Conservation (phyloP, 202 grass and related monocot species). For the Alloteropsis angusta region DNA sequence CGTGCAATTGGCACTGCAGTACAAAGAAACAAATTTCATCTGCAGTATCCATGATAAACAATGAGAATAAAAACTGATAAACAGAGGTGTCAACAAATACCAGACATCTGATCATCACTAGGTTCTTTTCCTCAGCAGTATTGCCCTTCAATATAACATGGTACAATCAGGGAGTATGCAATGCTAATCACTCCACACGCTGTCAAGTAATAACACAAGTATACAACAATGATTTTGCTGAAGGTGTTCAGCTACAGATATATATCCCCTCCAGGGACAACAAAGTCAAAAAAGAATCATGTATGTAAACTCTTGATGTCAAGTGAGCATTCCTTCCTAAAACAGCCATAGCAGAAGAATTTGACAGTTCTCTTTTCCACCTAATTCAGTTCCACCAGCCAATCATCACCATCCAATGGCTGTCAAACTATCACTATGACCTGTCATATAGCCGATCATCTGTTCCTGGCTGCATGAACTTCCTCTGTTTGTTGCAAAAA, state of each 20-base stretch:
- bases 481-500: constrained; percentile 23
- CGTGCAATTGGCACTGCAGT: background rate
- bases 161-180: constrained; percentile 25
- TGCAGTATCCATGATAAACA: background rate
- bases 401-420: background rate
- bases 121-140: background rate
- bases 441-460: constrained; percentile 22
- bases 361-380: background rate
- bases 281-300: constrained; percentile 35
- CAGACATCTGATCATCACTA: background rate
- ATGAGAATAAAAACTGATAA: background rate
- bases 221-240: constrained; percentile 37
- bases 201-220: constrained; percentile 34
- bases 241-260: constrained; percentile 30
- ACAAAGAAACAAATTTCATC: background rate
- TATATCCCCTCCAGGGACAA: constrained; percentile 27
- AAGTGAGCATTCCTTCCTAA: constrained; percentile 4
- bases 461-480: constrained; percentile 7
- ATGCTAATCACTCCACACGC: constrained; percentile 32
- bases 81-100: background rate
- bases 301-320: constrained; percentile 26
- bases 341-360: constrained; percentile 28
- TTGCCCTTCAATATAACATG: constrained; percentile 2
- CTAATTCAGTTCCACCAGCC: constrained; percentile 26
- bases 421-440: constrained; percentile 22